phyloP scores from a whole-genome alignment of 305 asterid genomes.

The Fraxinus baroniana region DNA sequence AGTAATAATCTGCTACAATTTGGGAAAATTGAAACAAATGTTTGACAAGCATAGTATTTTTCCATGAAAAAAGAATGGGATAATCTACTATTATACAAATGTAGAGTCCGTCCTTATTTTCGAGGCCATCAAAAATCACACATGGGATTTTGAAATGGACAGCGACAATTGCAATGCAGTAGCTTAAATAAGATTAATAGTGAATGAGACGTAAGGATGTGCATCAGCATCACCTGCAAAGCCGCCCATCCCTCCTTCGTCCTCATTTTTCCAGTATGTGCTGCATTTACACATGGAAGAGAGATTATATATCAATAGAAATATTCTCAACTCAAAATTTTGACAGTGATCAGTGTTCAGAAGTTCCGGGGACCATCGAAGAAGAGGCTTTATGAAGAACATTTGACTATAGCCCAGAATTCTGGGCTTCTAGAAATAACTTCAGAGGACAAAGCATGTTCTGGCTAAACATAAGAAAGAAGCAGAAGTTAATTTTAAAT shows the following conservation, averaged over 20 bases:
- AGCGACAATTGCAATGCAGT: constrained; percentile 22
- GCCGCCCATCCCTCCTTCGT: constrained; percentile 67
- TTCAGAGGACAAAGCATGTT: neutral
- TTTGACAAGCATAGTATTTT: too few relatives aligned
- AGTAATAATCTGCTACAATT: too few relatives aligned
- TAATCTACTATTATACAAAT: constrained; percentile 24
- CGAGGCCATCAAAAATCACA: constrained; percentile 25
- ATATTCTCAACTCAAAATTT: constrained; percentile 9
- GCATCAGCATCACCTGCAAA: constrained; percentile 67
- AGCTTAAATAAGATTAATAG: constrained; percentile 65
- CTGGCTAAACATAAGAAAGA: neutral
- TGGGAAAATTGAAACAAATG: too few relatives aligned
- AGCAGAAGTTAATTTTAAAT: neutral
- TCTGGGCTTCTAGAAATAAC: neutral
- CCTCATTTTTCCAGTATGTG: constrained; percentile 80
- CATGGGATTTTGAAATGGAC: constrained; percentile 22
- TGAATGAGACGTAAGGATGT: constrained; percentile 80
- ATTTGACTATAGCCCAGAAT: neutral
- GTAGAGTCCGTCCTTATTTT: neutral
- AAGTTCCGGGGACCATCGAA: neutral
- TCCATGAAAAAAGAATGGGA: neutral
- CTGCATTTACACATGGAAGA: constrained; percentile 43
- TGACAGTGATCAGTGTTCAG: neutral
- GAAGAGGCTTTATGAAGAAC: constrained; percentile 10
- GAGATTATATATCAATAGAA: constrained; percentile 17